phyloP scores from a whole-genome alignment of 176 grass and related monocot species.

The Phragmites australis region DNA sequence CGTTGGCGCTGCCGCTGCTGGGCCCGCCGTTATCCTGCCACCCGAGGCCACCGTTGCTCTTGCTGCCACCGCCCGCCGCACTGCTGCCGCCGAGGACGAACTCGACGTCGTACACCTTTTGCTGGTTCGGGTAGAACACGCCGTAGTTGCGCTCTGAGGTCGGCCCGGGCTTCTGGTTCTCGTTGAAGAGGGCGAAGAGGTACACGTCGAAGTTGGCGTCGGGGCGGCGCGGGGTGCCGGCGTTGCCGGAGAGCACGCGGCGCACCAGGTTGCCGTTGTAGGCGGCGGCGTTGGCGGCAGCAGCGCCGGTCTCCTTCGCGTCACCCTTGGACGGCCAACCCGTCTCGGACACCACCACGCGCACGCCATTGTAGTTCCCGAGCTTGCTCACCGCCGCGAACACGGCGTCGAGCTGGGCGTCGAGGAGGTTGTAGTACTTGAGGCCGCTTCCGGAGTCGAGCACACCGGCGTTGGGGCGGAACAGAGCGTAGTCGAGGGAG shows the following conservation, averaged over 20 bases:
- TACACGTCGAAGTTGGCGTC: conserved; percentile 79
- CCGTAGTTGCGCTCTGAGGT: conserved; percentile 92
- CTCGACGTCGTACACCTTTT: conserved; percentile 85
- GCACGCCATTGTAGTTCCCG: conserved; percentile 44
- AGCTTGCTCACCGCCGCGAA: conserved; percentile 62
- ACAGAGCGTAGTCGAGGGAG: conserved; percentile 93
- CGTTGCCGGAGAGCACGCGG: conserved; percentile 80
- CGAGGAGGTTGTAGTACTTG: conserved; percentile 88
- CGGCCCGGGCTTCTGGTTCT: conserved; percentile 92
- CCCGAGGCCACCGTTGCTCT: conserved; percentile 28
- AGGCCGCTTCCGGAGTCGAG: conserved; percentile 49
- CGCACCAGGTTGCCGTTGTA: conserved; percentile 86
- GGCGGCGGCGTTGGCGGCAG: conserved; percentile 60
- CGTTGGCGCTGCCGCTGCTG: neutral
- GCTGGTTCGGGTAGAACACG: conserved; percentile 83
- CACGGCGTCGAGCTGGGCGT: conserved; percentile 93
- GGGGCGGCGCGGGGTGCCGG: conserved; percentile 72
- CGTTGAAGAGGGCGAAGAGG: conserved; percentile 97
- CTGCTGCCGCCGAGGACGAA: conserved; percentile 62
- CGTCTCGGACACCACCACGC: conserved; percentile 79
- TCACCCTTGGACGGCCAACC: conserved; percentile 99
- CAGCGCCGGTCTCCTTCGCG: conserved; percentile 47
- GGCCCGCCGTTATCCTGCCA: conserved; percentile 52
- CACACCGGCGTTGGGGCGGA: conserved; percentile 82
- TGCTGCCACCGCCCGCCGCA: neutral